Base-by-base conservation (phyloP, 2,329 filamentous ascomycete genomes). In the Cladophialophora yegresii region DNA sequence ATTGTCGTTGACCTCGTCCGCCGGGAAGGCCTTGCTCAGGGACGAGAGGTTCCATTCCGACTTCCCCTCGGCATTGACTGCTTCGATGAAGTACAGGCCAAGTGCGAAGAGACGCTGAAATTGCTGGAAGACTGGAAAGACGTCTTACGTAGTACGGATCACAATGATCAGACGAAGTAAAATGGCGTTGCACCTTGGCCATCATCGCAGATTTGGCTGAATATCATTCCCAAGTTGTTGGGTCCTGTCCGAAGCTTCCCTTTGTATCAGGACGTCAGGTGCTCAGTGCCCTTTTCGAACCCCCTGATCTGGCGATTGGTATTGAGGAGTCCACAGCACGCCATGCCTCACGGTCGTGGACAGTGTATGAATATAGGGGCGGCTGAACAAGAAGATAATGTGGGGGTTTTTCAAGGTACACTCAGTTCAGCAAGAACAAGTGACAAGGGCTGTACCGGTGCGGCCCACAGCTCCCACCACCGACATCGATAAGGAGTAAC, bases 1-100 rank as follows among this genome's bases (percentile, higher is more conserved):
- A 78, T 83, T 0, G 76, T 85, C 32, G 78, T 87, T 4, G 85
- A 88, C 68, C 76, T 85, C 13, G 67, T 88, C 68, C 85, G 82
- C 7, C 75, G 76, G 54, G 83, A 78, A 36, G 85, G 84, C 0
- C 75, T 76, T 26, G 83, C 78, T 23, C 72, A 74, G 67, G 84
- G 82, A 0, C 82, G 73, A 66, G 77, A 80, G 22, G 74, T 87
- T 1, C 85, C 85, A 0, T 68, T 81, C 9, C 76, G 85, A 28
- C 69, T 88, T 54, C 75, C 80, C n/a, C 72, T 88, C 43, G 86
- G 86, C 0, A 78, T 74, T 9, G 85, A 87, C 72, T 75, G 75
- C 9, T 69, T 81, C n/a, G 67, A 72, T 5, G 72, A 67, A 1
- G 76, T 85, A 4, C 76, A 75, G 58, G 70, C 66, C 1, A 83